Evolutionary conservation across 768 basidiomycete species (phyloP).

Genomic region (Trametes gibbosa): DNA sequence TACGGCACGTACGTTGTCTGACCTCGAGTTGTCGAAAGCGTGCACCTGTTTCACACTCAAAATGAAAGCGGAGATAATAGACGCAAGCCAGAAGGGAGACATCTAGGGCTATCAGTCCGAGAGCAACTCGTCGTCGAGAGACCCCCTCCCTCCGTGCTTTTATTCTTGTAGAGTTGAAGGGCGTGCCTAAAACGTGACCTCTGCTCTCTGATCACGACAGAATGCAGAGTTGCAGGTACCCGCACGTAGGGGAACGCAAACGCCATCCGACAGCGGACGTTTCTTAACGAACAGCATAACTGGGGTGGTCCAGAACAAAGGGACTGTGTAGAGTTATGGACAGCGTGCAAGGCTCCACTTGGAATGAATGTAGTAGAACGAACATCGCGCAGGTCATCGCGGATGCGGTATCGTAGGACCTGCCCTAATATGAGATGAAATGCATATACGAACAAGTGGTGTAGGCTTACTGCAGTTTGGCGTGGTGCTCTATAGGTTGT

Average conservation of each 20-base stretch:
- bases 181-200: background rate
- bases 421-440: background rate
- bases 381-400: background rate
- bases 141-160: background rate
- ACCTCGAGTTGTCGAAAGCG: conserved; percentile 13
- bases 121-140: background rate
- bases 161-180: background rate
- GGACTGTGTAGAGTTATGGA: background rate
- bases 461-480: background rate
- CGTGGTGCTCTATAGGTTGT: no score
- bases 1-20: conserved; percentile 16
- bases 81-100: conserved; percentile 6
- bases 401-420: background rate
- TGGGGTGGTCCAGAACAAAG: background rate
- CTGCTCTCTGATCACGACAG: background rate
- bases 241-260: conserved; percentile 4
- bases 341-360: background rate
- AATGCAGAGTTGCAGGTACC: conserved; percentile 10
- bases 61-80: conserved; percentile 6
- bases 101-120: background rate
- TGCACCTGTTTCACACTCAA: background rate
- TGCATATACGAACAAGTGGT: background rate
- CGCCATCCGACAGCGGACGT: background rate
- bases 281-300: background rate
- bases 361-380: background rate